A percentile compares a stretch with the other conserved stretches of the same genome.
These are phyloP conservation scores for Saururus chinensis DNA, from an alignment of 164 flowering plant genomes.

Conservation along the genomic window DNA sequence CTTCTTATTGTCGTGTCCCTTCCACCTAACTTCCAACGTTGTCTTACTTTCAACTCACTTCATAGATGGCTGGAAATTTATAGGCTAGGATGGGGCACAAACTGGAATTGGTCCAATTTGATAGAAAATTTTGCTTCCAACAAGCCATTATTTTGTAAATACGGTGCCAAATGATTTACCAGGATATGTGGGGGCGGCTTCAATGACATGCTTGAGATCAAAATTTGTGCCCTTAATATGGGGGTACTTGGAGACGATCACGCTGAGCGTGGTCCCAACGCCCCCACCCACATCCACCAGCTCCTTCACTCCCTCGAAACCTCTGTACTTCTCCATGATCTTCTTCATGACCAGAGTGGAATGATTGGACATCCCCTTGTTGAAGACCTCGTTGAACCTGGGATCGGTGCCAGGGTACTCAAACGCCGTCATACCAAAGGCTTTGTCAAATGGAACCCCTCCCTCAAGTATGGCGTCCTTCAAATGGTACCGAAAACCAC, in stretches of 20 bases:
- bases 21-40: no score
- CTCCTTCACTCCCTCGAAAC: slow-evolving; percentile 50
- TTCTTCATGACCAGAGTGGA: slow-evolving; percentile 72
- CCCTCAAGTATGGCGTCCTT: slow-evolving; percentile 87
- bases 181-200: slow-evolving; percentile 55
- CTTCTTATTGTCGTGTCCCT: no score
- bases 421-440: slow-evolving; percentile 67
- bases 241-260: slow-evolving; percentile 65
- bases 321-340: slow-evolving; percentile 52
- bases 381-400: slow-evolving; percentile 76
- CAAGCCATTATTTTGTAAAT: no score
- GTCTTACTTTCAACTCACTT: no score
- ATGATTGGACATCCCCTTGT: slow-evolving; percentile 69
- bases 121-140: no score
- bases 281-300: slow-evolving; percentile 93
- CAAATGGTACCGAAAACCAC: slow-evolving; percentile 48
- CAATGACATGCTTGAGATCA: slow-evolving; percentile 78
- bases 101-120: no score
- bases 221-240: slow-evolving; percentile 66
- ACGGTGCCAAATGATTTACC: slow-evolving; percentile 21
- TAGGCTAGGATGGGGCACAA: no score
- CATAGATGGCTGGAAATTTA: no score
- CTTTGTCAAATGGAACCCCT: slow-evolving; percentile 76
- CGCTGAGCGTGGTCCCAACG: slow-evolving; percentile 50
- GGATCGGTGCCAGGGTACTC: slow-evolving; percentile 70